These are phyloP conservation scores for Davidsoniella virescens DNA, from an alignment of 2,329 filamentous ascomycete genomes.

Conservation along the genomic window DNA sequence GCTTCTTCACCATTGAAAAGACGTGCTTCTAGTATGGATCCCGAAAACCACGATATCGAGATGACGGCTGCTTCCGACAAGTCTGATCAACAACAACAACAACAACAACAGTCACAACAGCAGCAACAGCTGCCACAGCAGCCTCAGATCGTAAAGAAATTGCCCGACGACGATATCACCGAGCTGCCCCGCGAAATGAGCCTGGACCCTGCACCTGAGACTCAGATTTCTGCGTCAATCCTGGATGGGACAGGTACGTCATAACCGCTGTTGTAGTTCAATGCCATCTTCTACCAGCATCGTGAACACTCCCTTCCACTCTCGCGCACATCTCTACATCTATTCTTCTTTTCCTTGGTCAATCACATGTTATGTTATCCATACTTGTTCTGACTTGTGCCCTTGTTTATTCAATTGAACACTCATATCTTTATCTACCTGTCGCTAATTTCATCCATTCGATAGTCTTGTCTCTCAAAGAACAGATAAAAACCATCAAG, in stretches of 20 bases:
- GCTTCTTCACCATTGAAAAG: slow-evolving; percentile 50
- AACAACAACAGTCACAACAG: slow-evolving; percentile 6
- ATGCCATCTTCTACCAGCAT: neutral
- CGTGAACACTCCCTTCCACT: neutral
- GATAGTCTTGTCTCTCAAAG: slow-evolving; percentile 23
- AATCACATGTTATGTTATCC: neutral
- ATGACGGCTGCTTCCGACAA: slow-evolving; percentile 12
- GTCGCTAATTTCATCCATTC: neutral
- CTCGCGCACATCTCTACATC: neutral
- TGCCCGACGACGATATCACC: neutral
- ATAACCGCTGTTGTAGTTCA: neutral
- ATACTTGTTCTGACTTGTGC: neutral
- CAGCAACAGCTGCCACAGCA: neutral
- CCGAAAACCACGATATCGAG: slow-evolving; percentile 23
- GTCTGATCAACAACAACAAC: slow-evolving; percentile 10
- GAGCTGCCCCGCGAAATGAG: slow-evolving; percentile 12
- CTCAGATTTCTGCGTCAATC: neutral
- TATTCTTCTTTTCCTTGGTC: neutral
- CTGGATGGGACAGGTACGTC: slow-evolving; percentile 11
- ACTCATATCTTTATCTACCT: neutral
- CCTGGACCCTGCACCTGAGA: slow-evolving; percentile 6
- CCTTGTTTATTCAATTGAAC: neutral
- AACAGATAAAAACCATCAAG: slow-evolving; percentile 60
- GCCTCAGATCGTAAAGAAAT: neutral
- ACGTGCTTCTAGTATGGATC: slow-evolving; percentile 45